Evolutionary conservation across 768 basidiomycete species (phyloP).

Genomic region (Holtermanniella nyarrowii): DNA sequence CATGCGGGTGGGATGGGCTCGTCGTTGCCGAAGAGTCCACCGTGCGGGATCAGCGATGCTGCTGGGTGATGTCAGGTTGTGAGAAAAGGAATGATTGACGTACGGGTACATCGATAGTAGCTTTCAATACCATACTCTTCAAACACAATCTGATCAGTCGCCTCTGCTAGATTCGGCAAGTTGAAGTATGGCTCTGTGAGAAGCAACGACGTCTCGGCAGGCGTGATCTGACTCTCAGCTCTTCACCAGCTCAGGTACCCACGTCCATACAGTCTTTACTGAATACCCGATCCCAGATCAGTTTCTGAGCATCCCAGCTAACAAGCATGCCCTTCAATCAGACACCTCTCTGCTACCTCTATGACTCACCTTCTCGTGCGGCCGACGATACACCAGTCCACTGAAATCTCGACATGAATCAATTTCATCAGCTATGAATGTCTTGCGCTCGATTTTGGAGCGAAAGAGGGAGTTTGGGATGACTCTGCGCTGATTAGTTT

Average conservation of each 20-base stretch:
- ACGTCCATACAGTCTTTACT: slow-evolving; percentile 61
- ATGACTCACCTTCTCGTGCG: slow-evolving; percentile 71
- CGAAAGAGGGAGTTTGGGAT: slow-evolving; percentile 73
- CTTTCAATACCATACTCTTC: slow-evolving; percentile 91
- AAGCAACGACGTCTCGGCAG: slow-evolving; percentile 61
- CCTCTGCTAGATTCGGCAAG: slow-evolving; percentile 77
- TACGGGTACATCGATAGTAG: slow-evolving; percentile 72
- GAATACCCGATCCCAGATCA: slow-evolving; percentile 85
- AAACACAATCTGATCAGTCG: slow-evolving; percentile 90
- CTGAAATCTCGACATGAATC: slow-evolving; percentile 65
- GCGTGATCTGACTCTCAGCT: slow-evolving; percentile 53
- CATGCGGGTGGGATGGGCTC: slow-evolving; percentile 56
- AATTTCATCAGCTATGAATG: slow-evolving; percentile 80
- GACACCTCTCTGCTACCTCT: no score
- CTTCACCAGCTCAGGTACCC: slow-evolving; percentile 4
- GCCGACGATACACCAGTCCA: slow-evolving; percentile 67
- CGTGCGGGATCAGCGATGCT: slow-evolving; percentile 66
- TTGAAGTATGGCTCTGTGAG: slow-evolving; percentile 94
- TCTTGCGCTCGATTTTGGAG: slow-evolving; percentile 69
- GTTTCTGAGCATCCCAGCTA: slow-evolving; percentile 93
- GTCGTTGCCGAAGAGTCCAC: slow-evolving; percentile 53
- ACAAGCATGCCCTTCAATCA: slow-evolving; percentile 67
- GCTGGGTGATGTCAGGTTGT: slow-evolving; percentile 45
- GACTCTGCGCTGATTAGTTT: slow-evolving; percentile 44
- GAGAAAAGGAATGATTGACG: slow-evolving; percentile 35